Conservation (phyloP, 768 basidiomycete species). For the Tremella fuciformis region DNA sequence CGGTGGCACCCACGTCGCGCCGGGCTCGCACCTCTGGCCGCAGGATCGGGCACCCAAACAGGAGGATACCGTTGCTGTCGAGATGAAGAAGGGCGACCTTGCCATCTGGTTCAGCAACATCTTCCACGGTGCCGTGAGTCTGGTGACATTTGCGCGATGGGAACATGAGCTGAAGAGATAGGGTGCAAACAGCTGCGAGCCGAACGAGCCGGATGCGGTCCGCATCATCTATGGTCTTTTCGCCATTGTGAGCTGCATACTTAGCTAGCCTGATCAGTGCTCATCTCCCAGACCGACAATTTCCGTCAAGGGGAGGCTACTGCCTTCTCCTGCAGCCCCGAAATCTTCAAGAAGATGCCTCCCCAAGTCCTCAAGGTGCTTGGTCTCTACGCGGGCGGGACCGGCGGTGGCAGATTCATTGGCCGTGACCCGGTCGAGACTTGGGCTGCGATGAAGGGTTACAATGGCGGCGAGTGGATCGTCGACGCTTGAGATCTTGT, state of each 20-base stretch:
- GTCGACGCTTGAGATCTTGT: constrained; percentile 1
- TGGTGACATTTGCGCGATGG: not conserved
- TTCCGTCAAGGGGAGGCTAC: constrained; percentile 29
- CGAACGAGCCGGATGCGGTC: constrained; percentile 15
- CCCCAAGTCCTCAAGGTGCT: constrained; percentile 19
- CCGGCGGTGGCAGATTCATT: constrained; percentile 16
- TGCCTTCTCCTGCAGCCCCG: constrained; percentile 18
- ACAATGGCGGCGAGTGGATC: constrained; percentile 27
- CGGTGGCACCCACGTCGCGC: constrained; percentile 25
- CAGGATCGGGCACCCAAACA: constrained; percentile 23
- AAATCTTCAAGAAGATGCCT: constrained; percentile 26
- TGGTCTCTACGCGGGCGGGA: constrained; percentile 18
- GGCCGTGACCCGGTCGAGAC: constrained; percentile 21
- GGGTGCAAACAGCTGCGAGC: constrained; percentile 21
- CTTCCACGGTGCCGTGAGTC: constrained; percentile 30
- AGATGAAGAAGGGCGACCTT: constrained; percentile 30
- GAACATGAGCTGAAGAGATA: not conserved
- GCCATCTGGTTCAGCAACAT: constrained; percentile 28
- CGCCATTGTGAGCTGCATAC: constrained; percentile 6
- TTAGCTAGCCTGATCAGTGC: not conserved
- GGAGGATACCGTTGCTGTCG: constrained; percentile 21
- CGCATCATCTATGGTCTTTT: constrained; percentile 26
- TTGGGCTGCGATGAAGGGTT: constrained; percentile 19
- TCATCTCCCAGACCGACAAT: constrained; percentile 16
- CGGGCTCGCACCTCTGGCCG: constrained; percentile 29